These are phyloP conservation scores for Leersia perrieri DNA, from an alignment of 176 grass and related monocot genomes.

Conservation along the genomic window DNA sequence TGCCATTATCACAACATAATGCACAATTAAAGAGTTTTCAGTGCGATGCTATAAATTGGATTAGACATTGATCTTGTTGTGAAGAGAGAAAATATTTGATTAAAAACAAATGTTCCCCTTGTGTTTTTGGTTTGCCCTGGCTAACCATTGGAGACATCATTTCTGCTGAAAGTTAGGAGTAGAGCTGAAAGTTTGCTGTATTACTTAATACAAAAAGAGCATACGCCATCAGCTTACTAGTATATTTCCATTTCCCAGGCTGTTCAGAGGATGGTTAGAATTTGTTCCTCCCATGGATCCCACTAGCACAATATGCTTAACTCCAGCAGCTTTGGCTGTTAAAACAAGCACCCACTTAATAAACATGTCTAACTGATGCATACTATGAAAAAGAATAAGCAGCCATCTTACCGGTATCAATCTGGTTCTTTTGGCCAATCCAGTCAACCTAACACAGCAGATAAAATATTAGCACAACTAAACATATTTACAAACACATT, in stretches of 20 bases:
- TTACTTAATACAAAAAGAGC: background rate
- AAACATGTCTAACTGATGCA: background rate
- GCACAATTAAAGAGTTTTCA: background rate
- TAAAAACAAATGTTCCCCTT: background rate
- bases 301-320: conserved; percentile 83
- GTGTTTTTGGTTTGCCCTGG: background rate
- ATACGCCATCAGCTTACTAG: conserved; percentile 36
- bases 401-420: conserved; percentile 55
- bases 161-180: background rate
- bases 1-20: background rate
- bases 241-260: conserved; percentile 86
- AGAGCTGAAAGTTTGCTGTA: background rate
- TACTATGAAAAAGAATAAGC: background rate
- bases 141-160: background rate
- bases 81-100: background rate
- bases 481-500: background rate
- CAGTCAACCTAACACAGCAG: conserved; percentile 61
- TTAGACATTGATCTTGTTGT: background rate
- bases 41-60: background rate
- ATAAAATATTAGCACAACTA: background rate
- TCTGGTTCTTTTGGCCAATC: conserved; percentile 89
- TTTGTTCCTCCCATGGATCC: conserved; percentile 90
- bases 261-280: conserved; percentile 80
- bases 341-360: background rate
- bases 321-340: conserved; percentile 70